Evolutionary conservation across 306 rosid species (phyloP), one percentile per base, ranked within the genome.

Genomic region (Cercis canadensis): DNA sequence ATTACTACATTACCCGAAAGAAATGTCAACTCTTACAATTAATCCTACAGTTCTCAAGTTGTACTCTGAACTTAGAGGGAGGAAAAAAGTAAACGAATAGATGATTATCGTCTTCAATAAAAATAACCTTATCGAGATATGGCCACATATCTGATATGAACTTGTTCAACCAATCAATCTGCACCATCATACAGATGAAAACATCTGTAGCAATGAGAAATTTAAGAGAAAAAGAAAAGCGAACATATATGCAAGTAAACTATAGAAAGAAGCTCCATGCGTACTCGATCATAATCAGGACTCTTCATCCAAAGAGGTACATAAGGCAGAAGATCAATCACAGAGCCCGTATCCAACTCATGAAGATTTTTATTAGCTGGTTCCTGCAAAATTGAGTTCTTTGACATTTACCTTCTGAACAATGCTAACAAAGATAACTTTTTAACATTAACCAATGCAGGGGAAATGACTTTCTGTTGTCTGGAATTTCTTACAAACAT

Each of bases 131-230:
- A 47, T 79, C 69, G 1, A 68, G 76, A 59, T 53, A 79, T 32
- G 83, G 76, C 79, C 83, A 79, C 62, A 73, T 79, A 37, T 73
- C 47, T 52, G 60, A 49, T 12, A 73, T 24, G 47, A 41, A 58
- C 72, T 46, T 73, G 79, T 79, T 79, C 72, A 74, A 45, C 83
- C 83, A 79, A 53, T 79, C 79, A 62, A 68, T 54, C 79, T 73
- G 60, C 54, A 72, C 19, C 47, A 21, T 39, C 12, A 47, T 43
- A 73, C 32, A 57, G 21, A 33, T 62, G 43, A 13, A 15, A 44
- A 50, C 40, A 44, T 19, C 11, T 46, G 16, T 11, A 24, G 14
- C 33, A 14, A 65, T 29, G 29, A 13, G 53, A 46, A n/a, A 19
- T 15, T 44, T 44, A 73, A 49, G 41, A 33, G 12, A 57, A 47